Evolutionary conservation across 768 basidiomycete species (phyloP).

Genomic region (Sutorius australiensis): DNA sequence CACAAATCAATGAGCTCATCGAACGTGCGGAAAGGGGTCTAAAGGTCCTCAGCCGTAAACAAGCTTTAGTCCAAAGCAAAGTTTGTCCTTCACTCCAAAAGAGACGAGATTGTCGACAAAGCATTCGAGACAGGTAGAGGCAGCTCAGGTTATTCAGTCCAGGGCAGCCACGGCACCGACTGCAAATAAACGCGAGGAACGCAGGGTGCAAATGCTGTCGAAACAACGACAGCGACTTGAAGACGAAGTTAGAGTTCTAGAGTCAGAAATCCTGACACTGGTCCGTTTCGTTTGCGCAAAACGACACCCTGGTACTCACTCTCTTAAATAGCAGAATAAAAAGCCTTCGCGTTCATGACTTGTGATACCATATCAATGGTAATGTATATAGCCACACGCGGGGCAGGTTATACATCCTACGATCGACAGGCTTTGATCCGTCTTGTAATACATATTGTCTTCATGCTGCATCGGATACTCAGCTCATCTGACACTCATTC

Average conservation of each 20-base stretch:
- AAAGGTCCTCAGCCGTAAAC: conserved; percentile 56
- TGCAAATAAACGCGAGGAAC: conserved; percentile 61
- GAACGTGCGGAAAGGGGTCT: conserved; percentile 68
- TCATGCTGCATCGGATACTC: neutral
- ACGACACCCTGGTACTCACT: conserved; percentile 1
- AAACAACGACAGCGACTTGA: conserved; percentile 69
- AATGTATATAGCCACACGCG: neutral
- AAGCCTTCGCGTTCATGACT: conserved; percentile 3
- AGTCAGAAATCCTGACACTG: conserved; percentile 57
- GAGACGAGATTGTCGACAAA: neutral
- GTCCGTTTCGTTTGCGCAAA: conserved; percentile 30
- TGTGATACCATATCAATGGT: neutral
- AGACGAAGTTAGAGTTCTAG: conserved; percentile 54
- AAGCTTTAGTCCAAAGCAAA: conserved; percentile 59
- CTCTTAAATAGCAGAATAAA: conserved; percentile 20
- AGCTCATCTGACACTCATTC: neutral
- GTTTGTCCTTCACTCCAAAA: conserved; percentile 31
- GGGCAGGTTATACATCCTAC: neutral
- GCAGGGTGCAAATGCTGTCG: conserved; percentile 58
- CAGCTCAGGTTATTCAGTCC: conserved; percentile 40
- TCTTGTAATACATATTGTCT: neutral
- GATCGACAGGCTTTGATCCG: neutral
- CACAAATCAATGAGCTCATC: conserved; percentile 72
- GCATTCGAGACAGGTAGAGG: conserved; percentile 46
- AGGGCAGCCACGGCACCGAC: conserved; percentile 46